Percentiles rank a stretch among this genome's conserved stretches.
Evolutionary conservation across 441 rosid species (phyloP).

Genomic region (Aquilaria agallochum): DNA sequence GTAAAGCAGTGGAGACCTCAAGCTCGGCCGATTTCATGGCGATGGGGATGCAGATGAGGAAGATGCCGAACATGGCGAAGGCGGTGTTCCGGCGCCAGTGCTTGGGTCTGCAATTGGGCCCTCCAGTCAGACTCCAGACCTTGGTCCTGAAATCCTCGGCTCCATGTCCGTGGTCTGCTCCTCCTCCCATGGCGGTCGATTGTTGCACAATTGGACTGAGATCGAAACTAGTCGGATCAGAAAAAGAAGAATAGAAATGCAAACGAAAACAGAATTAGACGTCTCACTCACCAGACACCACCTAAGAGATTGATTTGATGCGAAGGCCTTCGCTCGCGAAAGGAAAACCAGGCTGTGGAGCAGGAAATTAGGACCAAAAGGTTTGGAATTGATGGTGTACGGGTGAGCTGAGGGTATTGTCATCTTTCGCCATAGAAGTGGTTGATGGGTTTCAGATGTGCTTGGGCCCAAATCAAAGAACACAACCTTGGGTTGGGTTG

Average conservation of each 20-base stretch:
- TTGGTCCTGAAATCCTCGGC: conserved; percentile 79
- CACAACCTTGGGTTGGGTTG: no score
- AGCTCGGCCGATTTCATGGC: conserved; percentile 96
- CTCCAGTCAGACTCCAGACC: conserved; percentile 96
- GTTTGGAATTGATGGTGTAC: no score
- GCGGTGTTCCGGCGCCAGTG: conserved; percentile 99
- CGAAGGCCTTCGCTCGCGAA: no score
- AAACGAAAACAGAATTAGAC: no score
- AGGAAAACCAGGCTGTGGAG: not conserved
- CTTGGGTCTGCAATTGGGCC: conserved; percentile 92
- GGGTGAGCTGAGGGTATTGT: conserved; percentile 9
- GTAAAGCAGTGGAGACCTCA: conserved; percentile 44
- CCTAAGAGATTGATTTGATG: no score
- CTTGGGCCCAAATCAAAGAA: not conserved
- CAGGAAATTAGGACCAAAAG: no score
- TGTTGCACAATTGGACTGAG: conserved; percentile 10
- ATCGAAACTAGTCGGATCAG: conserved; percentile 4
- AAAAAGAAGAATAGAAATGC: conserved; percentile 10
- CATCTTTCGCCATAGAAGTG: not conserved
- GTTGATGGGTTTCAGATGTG: not conserved
- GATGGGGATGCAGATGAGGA: conserved; percentile 87
- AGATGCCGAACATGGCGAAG: conserved; percentile 76
- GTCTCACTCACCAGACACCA: no score
- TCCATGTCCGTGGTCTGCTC: conserved; percentile 75
- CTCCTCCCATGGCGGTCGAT: conserved; percentile 51